Base-by-base conservation (phyloP, 192 early-diverging fungal species). In the Entomortierella lignicola region DNA sequence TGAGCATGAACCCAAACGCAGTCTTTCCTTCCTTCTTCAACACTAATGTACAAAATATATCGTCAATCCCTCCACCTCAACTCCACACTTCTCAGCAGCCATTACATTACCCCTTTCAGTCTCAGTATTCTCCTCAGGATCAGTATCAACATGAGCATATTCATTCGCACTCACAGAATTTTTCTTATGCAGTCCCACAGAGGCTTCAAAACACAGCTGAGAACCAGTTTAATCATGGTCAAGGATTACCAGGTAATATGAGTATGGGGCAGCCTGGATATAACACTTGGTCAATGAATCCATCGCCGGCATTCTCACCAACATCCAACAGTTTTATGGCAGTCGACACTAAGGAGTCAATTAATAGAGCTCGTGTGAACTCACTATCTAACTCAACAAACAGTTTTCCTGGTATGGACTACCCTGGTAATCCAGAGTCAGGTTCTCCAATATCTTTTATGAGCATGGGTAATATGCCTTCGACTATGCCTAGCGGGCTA, bases 341-440 rank as follows among this genome's bases (percentile, higher is more conserved):
- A 21, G 18, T 20, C 2, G 27, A 30, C 1, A 34, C 18, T 31
- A 57, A 32, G 55, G 55, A 57, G 5, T 30, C 18, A 1, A 43
- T 17, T 10, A 41, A 6, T 15, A 37, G 47, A 17, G 44, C 6
- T n/a, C 70, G 43, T 7, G 41, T 58, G n/a, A 54, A 72, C 34
- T 58, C 70, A 11, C 47, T 63, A 17, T 30, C 70, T 0, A 39
- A 42, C 1, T 25, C 56, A 1, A 23, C 70, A 20, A 63, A 21
- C 34, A 61, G 58, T 25, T 55, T 50, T 63, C 58, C 60, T 5
- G 43, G 31, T 8, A 55, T 51, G 55, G 41, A 29, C 44, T 55
- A 51, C 31, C 13, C 53, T 8, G 44, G 32, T 43, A 34, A 56
- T 17, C 51, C 39, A 17, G 60, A 62, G 15, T n/a, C 55, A 20